These are phyloP conservation scores for Pythium phragmiticola DNA, from an alignment of 352 stramenopile genomes.

Conservation along the genomic window DNA sequence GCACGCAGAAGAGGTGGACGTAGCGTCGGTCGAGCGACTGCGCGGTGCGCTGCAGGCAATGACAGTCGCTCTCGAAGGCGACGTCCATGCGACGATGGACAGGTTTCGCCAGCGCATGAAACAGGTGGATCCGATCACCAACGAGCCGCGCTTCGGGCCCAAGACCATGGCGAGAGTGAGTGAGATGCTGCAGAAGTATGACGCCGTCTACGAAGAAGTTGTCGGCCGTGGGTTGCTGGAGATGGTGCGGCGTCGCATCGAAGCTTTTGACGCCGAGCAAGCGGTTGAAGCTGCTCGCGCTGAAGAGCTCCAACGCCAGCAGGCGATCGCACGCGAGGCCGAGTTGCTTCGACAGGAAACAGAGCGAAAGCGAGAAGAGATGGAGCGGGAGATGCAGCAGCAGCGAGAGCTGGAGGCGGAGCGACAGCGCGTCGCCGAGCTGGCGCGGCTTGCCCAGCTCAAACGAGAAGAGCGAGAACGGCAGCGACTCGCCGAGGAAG, in stretches of 20 bases:
- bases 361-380: slow-evolving; percentile 3
- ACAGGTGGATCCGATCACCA: slow-evolving; percentile 72
- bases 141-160: slow-evolving; percentile 66
- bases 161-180: slow-evolving; percentile 73
- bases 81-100: slow-evolving; percentile 39
- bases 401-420: slow-evolving; percentile 31
- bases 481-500: slow-evolving; percentile 24
- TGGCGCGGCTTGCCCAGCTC: slow-evolving; percentile 55
- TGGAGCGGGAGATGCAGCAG: slow-evolving; percentile 18
- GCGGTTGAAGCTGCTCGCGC: slow-evolving; percentile 24
- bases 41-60: slow-evolving; percentile 3
- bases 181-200: slow-evolving; percentile 50
- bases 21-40: slow-evolving; percentile 5
- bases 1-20: not conserved
- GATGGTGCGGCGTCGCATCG: slow-evolving; percentile 1
- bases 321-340: slow-evolving; percentile 18
- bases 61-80: slow-evolving; percentile 32
- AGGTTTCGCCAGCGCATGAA: slow-evolving; percentile 50
- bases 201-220: slow-evolving; percentile 38
- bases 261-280: slow-evolving; percentile 20
- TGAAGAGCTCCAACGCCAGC: slow-evolving; percentile 12
- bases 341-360: slow-evolving; percentile 18
- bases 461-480: slow-evolving; percentile 47
- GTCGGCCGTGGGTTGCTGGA: slow-evolving; percentile 16
- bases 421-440: slow-evolving; percentile 33